phyloP scores from a whole-genome alignment of 345 rosid genomes.

The Linum trigynum region DNA sequence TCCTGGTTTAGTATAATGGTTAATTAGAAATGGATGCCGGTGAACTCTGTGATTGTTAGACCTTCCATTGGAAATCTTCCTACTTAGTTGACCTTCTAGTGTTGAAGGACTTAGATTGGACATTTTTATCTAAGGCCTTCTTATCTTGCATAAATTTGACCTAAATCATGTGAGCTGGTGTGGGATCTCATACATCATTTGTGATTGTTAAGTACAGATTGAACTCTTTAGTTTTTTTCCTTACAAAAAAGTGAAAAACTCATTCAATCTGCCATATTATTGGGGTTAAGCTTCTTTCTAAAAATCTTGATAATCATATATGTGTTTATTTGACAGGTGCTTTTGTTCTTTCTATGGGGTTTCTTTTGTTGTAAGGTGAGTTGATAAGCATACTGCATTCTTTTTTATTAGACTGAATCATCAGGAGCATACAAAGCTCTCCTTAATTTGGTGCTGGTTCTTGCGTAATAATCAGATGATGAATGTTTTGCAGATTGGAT shows the following conservation, averaged over 20 bases:
- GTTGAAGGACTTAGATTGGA: background rate
- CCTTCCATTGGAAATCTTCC: background rate
- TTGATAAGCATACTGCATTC: conserved; percentile 1
- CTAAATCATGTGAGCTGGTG: too few relatives aligned
- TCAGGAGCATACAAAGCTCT: background rate
- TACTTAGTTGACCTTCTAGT: background rate
- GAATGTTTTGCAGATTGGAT: conserved; percentile 58
- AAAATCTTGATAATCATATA: background rate
- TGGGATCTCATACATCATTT: too few relatives aligned
- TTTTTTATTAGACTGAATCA: background rate
- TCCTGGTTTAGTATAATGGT: background rate
- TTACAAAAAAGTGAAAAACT: background rate
- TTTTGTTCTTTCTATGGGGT: conserved; percentile 65
- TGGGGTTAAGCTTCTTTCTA: background rate
- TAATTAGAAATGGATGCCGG: background rate
- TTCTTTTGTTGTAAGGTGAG: conserved; percentile 86
- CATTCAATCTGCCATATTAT: background rate
- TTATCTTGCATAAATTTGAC: background rate
- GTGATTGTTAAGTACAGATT: background rate
- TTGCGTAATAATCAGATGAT: background rate
- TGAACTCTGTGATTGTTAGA: background rate
- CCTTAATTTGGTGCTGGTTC: conserved; percentile 4
- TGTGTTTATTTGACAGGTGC: conserved; percentile 39
- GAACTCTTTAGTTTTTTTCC: background rate
- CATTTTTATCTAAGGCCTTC: background rate